Percentiles rank a stretch among this genome's conserved stretches.
Conservation (phyloP, 2,329 filamentous ascomycete species). For the Trichoderma semiorbis region DNA sequence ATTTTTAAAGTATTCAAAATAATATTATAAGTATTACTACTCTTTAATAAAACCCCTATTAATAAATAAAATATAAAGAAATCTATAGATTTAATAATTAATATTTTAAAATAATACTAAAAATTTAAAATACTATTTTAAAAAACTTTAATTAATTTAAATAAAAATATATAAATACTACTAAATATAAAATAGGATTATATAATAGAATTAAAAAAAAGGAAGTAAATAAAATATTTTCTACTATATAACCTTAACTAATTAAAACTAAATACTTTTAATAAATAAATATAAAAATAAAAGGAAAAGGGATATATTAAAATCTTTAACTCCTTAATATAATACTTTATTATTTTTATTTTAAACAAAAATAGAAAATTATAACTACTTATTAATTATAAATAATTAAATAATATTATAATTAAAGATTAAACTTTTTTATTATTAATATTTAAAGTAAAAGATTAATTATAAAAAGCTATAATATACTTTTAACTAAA, state of each 20-base stretch:
- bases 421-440: background rate
- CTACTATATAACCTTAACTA: background rate
- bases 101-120: background rate
- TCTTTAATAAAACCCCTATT: no score
- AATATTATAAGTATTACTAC: no score
- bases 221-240: no score
- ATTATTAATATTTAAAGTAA: background rate
- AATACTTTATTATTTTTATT: background rate
- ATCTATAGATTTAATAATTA: no score
- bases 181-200: background rate
- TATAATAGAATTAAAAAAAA: background rate
- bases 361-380: background rate
- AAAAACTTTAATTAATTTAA: background rate
- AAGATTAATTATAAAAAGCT: background rate
- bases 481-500: background rate
- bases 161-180: background rate
- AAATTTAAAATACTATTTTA: background rate
- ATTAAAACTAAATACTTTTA: background rate
- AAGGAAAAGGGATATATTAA: background rate
- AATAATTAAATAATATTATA: background rate
- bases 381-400: background rate
- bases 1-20: no score
- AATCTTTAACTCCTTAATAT: background rate
- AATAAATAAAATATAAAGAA: no score
- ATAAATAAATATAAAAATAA: background rate